Conservation (phyloP, 2,329 filamentous ascomycete species). For the Penicillium corylophilum region DNA sequence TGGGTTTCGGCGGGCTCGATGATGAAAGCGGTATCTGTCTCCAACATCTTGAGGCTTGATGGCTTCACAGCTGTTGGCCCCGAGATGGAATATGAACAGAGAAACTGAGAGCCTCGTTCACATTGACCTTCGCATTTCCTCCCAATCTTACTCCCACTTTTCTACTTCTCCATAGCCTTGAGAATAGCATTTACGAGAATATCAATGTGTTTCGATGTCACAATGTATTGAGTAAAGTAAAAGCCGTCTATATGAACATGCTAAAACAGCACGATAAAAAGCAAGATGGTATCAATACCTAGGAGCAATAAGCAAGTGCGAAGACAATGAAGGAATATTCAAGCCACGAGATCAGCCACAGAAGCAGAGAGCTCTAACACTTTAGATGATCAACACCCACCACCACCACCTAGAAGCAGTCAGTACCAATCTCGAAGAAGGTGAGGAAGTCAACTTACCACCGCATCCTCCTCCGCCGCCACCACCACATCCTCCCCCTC, state of each 20-base stretch:
- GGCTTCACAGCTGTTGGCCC: background rate
- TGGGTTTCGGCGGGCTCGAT: background rate
- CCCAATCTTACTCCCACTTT: background rate
- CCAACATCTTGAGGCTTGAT: background rate
- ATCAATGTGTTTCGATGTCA: background rate
- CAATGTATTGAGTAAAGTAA: background rate
- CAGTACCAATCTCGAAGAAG: background rate
- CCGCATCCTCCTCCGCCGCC: constrained; percentile 15
- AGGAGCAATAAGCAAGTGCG: background rate
- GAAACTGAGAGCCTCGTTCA: background rate
- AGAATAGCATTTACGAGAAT: no score
- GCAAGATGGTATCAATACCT: background rate
- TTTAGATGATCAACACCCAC: background rate
- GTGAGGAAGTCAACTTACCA: constrained; percentile 5
- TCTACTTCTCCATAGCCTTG: background rate
- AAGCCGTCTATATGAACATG: background rate
- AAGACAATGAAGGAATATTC: background rate
- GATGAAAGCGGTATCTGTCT: background rate
- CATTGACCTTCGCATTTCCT: background rate
- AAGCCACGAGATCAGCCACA: background rate
- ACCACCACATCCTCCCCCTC: constrained; percentile 14
- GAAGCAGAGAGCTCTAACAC: background rate
- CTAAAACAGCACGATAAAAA: background rate
- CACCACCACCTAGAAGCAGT: background rate
- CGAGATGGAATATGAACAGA: background rate